A percentile compares a stretch with the other conserved stretches of the same genome.
These are phyloP conservation scores for Penicillium lividum DNA, from an alignment of 495 filamentous ascomycete genomes.

Conservation along the genomic window DNA sequence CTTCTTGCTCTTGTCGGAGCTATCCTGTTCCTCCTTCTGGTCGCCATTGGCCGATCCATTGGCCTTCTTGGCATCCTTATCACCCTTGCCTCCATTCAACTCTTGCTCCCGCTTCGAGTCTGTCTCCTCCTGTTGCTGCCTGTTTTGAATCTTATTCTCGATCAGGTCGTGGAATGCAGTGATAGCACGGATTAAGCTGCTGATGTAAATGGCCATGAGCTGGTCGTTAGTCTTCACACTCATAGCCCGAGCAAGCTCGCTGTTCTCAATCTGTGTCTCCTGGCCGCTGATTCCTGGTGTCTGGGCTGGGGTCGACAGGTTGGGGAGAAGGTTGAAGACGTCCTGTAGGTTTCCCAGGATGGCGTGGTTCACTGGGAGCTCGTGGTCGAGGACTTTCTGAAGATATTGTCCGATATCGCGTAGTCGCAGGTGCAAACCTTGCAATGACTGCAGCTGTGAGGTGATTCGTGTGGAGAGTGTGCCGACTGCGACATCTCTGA, in stretches of 20 bases:
- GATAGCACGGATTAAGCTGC: slow-evolving; percentile 93
- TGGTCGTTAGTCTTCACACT: slow-evolving; percentile 99
- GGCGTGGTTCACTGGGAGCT: slow-evolving; percentile 94
- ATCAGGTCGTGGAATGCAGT: slow-evolving; percentile 99
- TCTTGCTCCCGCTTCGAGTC: slow-evolving; percentile 77
- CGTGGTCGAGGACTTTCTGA: slow-evolving; percentile 88
- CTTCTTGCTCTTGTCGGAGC: slow-evolving; percentile 60
- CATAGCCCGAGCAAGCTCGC: slow-evolving; percentile 90
- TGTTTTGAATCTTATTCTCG: slow-evolving; percentile 99
- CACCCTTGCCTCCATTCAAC: slow-evolving; percentile 54
- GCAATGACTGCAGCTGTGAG: slow-evolving; percentile 94
- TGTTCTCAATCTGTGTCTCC: slow-evolving; percentile 58
- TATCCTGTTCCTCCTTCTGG: slow-evolving; percentile 65
- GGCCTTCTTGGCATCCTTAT: slow-evolving; percentile 66
- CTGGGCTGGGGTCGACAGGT: slow-evolving; percentile 80
- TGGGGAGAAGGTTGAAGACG: slow-evolving; percentile 97
- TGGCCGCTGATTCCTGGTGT: slow-evolving; percentile 49
- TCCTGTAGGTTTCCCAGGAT: slow-evolving; percentile 98
- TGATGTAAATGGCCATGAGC: slow-evolving; percentile 95
- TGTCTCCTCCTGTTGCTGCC: slow-evolving; percentile 94
- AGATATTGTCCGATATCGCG: slow-evolving; percentile 95
- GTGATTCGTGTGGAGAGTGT: slow-evolving; percentile 98
- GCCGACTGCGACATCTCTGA: slow-evolving; percentile 94
- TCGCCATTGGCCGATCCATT: slow-evolving; percentile 61
- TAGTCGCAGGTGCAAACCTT: slow-evolving; percentile 92